Base-by-base conservation (phyloP, 2,329 filamentous ascomycete genomes). In the Cadophora gregata region DNA sequence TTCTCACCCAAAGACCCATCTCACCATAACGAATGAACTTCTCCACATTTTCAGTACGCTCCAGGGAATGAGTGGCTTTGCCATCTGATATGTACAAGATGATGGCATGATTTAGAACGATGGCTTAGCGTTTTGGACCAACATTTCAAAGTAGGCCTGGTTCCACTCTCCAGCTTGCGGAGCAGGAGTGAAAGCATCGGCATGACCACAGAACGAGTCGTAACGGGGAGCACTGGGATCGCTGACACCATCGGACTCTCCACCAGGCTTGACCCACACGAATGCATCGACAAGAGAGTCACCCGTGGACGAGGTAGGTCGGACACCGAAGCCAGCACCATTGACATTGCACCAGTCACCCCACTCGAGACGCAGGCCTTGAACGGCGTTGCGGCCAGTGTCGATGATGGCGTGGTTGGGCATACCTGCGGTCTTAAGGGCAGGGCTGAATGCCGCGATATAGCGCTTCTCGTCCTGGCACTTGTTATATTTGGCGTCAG, bases 361-460 rank as follows among this genome's bases (percentile, higher is more conserved):
- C 80, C 81, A 83, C 72, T 80, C 78, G 63, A 75, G 66, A 63
- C 81, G 80, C 66, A 82, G 78, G 50, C 80, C 80, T 45, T 78
- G 77, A 63, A 81, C 80, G 64, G 76, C 78, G 61, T 77, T 85
- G 58, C 89, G 87, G 67, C 83, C 80, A 53, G 82, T 81, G 70
- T 84, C 83, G 10, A 81, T 78, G 72, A 86, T 81, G 77, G 85
- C 84, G 72, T 81, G 75, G 67, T 77, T 63, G 36, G 72, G 64
- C 72, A 75, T 75, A 29, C 75, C 75, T 19, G 60, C 67, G 3
- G 33, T 60, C 27, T 67, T 63, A 59, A 76, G 78, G 63, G 77
- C 74, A 33, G 78, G 77, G 45, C 74, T 77, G 68, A 83, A 80
- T 56, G 77, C 77, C 63, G 77, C 74, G 69, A 83, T 76, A 77